These are phyloP conservation scores for Allantophomopsis cytisporea DNA, from an alignment of 2,329 filamentous ascomycete genomes.

Conservation along the genomic window DNA sequence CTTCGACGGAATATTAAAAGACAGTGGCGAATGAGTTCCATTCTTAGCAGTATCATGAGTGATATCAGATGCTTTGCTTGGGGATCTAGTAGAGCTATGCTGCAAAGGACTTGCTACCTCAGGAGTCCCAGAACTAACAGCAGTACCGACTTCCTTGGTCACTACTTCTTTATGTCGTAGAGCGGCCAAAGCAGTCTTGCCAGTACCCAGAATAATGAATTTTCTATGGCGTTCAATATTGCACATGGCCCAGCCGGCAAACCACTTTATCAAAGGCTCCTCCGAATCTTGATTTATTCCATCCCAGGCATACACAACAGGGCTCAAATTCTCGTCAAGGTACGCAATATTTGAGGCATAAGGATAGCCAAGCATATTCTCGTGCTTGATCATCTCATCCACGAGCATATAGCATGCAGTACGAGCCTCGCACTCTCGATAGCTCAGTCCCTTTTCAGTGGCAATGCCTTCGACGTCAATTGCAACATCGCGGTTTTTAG, in stretches of 20 bases:
- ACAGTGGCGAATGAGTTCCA: background rate
- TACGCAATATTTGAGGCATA: slow-evolving; percentile 4
- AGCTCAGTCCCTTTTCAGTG: slow-evolving; percentile 10
- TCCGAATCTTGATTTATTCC: slow-evolving; percentile 44
- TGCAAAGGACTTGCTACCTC: too few species aligned
- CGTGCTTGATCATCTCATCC: slow-evolving; percentile 4
- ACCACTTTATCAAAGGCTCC: slow-evolving; percentile 49
- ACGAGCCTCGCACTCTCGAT: slow-evolving; percentile 10
- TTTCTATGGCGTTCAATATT: slow-evolving; percentile 36
- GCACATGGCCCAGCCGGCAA: slow-evolving; percentile 40
- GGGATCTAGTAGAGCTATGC: too few species aligned
- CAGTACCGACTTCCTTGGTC: too few species aligned
- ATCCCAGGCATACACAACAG: slow-evolving; percentile 30
- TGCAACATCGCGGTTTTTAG: slow-evolving; percentile 5
- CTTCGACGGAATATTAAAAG: background rate
- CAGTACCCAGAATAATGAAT: slow-evolving; percentile 37
- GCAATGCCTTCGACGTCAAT: slow-evolving; percentile 11
- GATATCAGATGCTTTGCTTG: background rate
- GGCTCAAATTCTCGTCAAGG: slow-evolving; percentile 17
- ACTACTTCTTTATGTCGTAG: too few species aligned
- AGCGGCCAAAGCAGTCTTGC: background rate
- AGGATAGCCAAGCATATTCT: slow-evolving; percentile 1
- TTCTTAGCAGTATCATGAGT: background rate
- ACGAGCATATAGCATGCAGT: slow-evolving; percentile 9
- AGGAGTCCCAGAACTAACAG: too few species aligned